Conservation (phyloP, 192 early-diverging fungal species). For the Mycoemilia scoparia region DNA sequence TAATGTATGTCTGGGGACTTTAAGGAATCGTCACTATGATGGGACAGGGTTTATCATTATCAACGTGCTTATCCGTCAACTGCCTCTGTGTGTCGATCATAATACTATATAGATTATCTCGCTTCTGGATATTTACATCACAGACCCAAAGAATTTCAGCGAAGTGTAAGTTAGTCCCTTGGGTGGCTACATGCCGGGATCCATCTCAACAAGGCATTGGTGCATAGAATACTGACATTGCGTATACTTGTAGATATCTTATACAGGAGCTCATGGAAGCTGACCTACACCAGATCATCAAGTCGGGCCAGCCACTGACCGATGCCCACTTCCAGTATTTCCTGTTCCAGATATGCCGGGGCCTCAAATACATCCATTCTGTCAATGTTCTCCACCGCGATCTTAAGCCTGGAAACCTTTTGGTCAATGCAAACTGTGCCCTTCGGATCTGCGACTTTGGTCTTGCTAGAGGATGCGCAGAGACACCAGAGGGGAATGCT, state of each 20-base stretch:
- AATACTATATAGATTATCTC: conserved; percentile 55
- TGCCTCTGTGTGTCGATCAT: neutral
- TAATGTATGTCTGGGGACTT: no score
- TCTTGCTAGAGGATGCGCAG: conserved; percentile 79
- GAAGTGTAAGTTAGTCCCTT: conserved; percentile 44
- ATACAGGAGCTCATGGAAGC: conserved; percentile 99
- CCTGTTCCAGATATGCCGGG: conserved; percentile 90
- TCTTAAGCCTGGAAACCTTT: conserved; percentile 84
- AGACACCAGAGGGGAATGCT: conserved; percentile 56
- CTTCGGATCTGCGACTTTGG: conserved; percentile 98
- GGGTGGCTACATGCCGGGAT: neutral
- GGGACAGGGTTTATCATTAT: neutral
- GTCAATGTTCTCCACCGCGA: conserved; percentile 96
- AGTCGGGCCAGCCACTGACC: conserved; percentile 75
- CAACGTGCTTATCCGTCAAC: neutral
- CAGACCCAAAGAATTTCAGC: conserved; percentile 64
- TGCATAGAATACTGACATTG: neutral
- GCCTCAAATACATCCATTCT: conserved; percentile 96
- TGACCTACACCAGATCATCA: conserved; percentile 93
- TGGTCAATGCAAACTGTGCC: conserved; percentile 84
- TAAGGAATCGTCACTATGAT: no score
- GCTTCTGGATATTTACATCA: conserved; percentile 80
- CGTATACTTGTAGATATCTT: conserved; percentile 40
- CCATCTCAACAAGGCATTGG: no score
- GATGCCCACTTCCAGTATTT: conserved; percentile 99